These are phyloP conservation scores for Peronosclerospora sorghi DNA, from an alignment of 352 stramenopile genomes.

Conservation along the genomic window DNA sequence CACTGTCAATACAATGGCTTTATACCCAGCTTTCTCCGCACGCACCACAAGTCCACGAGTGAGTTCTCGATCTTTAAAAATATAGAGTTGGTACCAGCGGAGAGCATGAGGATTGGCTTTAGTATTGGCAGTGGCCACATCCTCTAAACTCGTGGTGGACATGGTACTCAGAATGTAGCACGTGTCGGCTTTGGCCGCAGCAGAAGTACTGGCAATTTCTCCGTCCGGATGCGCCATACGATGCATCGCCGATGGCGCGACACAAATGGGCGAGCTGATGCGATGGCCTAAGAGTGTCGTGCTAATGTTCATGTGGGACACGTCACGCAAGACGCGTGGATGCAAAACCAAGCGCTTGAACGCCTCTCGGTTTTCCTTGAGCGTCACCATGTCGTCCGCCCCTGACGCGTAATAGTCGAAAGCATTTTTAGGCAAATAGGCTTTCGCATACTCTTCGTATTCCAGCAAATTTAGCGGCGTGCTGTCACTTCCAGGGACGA, in stretches of 20 bases:
- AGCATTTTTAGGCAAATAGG: constrained; percentile 86
- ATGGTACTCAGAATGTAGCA: too few relatives aligned
- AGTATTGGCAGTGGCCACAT: too few relatives aligned
- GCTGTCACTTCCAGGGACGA: constrained; percentile 60
- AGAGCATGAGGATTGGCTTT: too few relatives aligned
- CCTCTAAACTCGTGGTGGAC: too few relatives aligned
- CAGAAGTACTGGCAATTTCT: constrained; percentile 79
- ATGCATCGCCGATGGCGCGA: constrained; percentile 78
- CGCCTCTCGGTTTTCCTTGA: too few relatives aligned
- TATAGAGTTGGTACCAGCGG: too few relatives aligned
- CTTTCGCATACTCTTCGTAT: constrained; percentile 80
- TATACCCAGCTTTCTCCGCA: constrained; percentile 81
- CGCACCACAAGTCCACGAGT: too few relatives aligned
- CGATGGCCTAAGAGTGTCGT: constrained; percentile 86
- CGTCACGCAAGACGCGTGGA: constrained; percentile 88
- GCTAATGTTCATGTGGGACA: constrained; percentile 92
- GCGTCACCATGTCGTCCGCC: constrained; percentile 89
- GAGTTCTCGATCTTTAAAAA: too few relatives aligned
- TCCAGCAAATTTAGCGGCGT: constrained; percentile 84
- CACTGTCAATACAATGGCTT: constrained; percentile 28
- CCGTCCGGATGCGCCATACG: constrained; percentile 93
- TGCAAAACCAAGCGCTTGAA: constrained; percentile 89
- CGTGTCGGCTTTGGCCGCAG: constrained; percentile 76
- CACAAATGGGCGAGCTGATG: constrained; percentile 88
- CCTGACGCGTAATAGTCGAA: constrained; percentile 90